Conservation (phyloP, 495 filamentous ascomycete genomes). For the Pyronema domesticum region DNA sequence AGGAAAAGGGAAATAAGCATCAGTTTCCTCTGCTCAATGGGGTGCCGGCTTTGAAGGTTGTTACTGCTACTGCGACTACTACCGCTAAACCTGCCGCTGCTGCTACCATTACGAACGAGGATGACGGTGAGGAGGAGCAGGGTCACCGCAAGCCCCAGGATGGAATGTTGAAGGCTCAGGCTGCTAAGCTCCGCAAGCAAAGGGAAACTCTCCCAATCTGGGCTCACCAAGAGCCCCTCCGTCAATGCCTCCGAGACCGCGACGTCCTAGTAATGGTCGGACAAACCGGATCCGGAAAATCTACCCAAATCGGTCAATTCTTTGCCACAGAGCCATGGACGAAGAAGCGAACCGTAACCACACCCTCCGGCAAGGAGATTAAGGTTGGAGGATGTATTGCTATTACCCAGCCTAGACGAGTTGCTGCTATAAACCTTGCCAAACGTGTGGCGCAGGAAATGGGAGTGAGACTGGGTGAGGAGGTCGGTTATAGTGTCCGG, state of each 20-base stretch:
- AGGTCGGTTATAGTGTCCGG: slow-evolving; percentile 81
- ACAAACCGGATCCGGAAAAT: slow-evolving; percentile 92
- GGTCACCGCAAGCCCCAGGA: no score
- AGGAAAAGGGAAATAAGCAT: neutral
- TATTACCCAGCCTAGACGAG: slow-evolving; percentile 82
- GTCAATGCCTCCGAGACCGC: slow-evolving; percentile 41
- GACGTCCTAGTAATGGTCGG: slow-evolving; percentile 76
- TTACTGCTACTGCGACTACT: neutral
- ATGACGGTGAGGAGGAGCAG: no score
- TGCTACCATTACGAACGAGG: no score
- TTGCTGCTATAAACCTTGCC: slow-evolving; percentile 87
- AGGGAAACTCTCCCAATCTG: slow-evolving; percentile 67
- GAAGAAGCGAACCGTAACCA: slow-evolving; percentile 33
- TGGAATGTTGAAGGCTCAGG: slow-evolving; percentile 7
- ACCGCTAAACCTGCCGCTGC: neutral
- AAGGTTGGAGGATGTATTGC: slow-evolving; percentile 73
- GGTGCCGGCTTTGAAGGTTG: neutral
- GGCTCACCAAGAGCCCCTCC: slow-evolving; percentile 50
- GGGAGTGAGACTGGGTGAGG: slow-evolving; percentile 56
- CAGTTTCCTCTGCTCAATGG: slow-evolving; percentile 4
- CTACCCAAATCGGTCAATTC: slow-evolving; percentile 90
- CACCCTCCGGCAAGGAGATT: slow-evolving; percentile 29
- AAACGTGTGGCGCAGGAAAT: slow-evolving; percentile 77
- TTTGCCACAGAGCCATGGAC: slow-evolving; percentile 57
- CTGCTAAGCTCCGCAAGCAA: slow-evolving; percentile 29